Evolutionary conservation across 768 basidiomycete species (phyloP).

Genomic region (Rhodotorula toruloides): DNA sequence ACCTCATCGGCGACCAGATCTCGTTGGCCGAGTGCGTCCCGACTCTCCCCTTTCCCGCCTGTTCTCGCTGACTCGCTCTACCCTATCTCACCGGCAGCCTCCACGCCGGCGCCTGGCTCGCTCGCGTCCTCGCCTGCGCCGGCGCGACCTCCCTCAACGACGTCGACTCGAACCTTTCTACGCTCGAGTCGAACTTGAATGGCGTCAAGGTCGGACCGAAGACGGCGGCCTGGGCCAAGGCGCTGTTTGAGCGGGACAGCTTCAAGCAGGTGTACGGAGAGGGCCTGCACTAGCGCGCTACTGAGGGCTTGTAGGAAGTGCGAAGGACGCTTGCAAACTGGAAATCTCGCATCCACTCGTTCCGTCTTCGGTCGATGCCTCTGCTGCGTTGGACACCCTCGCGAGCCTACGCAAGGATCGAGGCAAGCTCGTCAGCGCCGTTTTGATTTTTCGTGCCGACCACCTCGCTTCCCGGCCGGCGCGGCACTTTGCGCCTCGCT

Average conservation of each 20-base stretch:
- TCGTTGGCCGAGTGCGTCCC: constrained; percentile 35
- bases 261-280: constrained; percentile 32
- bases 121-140: constrained; percentile 25
- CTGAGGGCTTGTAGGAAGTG: too few species aligned
- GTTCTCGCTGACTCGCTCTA: too few species aligned
- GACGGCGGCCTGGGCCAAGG: constrained; percentile 9
- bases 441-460: too few species aligned
- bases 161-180: neutral
- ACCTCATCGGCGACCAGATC: constrained; percentile 34
- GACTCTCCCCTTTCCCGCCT: too few species aligned
- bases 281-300: constrained; percentile 32
- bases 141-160: constrained; percentile 21
- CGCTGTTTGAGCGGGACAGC: constrained; percentile 23
- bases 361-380: too few species aligned
- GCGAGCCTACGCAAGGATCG: too few species aligned
- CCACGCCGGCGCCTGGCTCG: constrained; percentile 35
- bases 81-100: constrained; percentile 2
- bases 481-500: too few species aligned
- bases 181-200: constrained; percentile 17
- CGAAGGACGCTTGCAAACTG: too few species aligned
- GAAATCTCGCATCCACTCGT: too few species aligned
- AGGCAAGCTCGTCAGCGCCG: too few species aligned
- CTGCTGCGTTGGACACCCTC: too few species aligned
- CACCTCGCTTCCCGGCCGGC: too few species aligned
- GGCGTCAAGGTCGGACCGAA: constrained; percentile 19